These are phyloP conservation scores for Penicillium bialowiezense DNA, from an alignment of 495 filamentous ascomycete genomes.

Conservation along the genomic window DNA sequence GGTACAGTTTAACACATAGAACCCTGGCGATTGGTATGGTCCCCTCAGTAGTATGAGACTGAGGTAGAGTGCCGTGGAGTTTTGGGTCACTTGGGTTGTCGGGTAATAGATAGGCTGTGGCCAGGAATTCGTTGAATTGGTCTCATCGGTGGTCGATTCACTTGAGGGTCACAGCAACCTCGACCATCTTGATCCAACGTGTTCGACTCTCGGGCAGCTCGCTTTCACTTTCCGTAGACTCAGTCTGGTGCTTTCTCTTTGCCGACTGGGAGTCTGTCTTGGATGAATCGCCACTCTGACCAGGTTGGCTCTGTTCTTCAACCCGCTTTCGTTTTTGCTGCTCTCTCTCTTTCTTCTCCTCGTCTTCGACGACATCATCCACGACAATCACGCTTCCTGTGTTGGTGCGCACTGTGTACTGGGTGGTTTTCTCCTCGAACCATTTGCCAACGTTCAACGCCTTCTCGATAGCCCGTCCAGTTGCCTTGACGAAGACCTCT, in stretches of 20 bases:
- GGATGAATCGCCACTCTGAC: background rate
- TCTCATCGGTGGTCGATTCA: slow-evolving; percentile 27
- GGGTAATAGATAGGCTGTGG: no score
- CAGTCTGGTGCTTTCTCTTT: slow-evolving; percentile 37
- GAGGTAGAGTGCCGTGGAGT: background rate
- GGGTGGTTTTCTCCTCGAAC: slow-evolving; percentile 56
- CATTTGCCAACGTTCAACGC: slow-evolving; percentile 61
- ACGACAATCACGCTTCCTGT: slow-evolving; percentile 67
- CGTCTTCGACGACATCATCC: slow-evolving; percentile 63
- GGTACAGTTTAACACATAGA: no score
- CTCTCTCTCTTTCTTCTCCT: slow-evolving; percentile 23
- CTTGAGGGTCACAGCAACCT: slow-evolving; percentile 58
- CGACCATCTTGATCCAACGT: slow-evolving; percentile 63
- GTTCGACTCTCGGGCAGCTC: slow-evolving; percentile 61
- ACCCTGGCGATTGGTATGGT: no score
- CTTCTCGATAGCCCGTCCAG: slow-evolving; percentile 74
- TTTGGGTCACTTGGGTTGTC: no score
- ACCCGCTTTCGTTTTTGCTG: slow-evolving; percentile 21
- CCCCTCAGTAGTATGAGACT: no score
- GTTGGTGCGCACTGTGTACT: slow-evolving; percentile 53
- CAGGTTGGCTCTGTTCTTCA: slow-evolving; percentile 12
- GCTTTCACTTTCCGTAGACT: slow-evolving; percentile 24
- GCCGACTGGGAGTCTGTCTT: slow-evolving; percentile 17
- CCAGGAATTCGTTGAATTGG: background rate
- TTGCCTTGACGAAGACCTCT: slow-evolving; percentile 73